Base-by-base conservation (phyloP, 371 early-diverging fungal genomes). In the Circinella minor region DNA sequence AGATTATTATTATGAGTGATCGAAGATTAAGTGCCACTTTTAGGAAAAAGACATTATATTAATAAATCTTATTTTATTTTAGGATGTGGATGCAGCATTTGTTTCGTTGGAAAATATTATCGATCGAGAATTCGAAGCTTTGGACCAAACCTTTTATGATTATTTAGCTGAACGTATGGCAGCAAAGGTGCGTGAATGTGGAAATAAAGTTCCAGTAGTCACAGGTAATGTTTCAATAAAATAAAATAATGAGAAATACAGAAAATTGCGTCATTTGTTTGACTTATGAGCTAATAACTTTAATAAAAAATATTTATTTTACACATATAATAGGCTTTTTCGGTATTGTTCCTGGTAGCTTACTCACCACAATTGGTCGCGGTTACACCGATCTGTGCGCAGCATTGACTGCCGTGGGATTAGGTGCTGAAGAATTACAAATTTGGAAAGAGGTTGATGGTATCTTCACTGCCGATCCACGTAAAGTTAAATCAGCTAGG, bases 361-460 rank as follows among this genome's bases (percentile, higher is more conserved):
- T 99, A 48, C 77, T 99, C 69, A 81, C 85, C 43, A 94, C 93
- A 72, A 92, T 99, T 67, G 99, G 99, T 3, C 95, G 99, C 65
- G 99, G 99, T 20, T 99, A 99, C 83, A 98, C 98, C 1, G 99
- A 99, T 79, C 86, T 98, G 63, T 94, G 97, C 18, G 98, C 99
- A 17, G 98, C 99, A 3, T 84, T 99, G 65, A 85, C 95, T 20
- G 97, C 99, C 1, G 98, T 96, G 3, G 98, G 94, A 1, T 74
- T 95, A 20, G 77, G 84, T 36, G 95, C 94, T 14, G 84, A 90
- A 66, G 99, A 99, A 75, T 85, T 98, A 63, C 98, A 98, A 76
- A 94, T 99, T 20, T 98, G 98, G 98, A 99, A 99, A 79, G 99
- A 99, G 71, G 99, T 99, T 4, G 99, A 98, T 72, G 99, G 99